phyloP scores from a whole-genome alignment of 306 rosid genomes.

The Lathyrus tuberosus region DNA sequence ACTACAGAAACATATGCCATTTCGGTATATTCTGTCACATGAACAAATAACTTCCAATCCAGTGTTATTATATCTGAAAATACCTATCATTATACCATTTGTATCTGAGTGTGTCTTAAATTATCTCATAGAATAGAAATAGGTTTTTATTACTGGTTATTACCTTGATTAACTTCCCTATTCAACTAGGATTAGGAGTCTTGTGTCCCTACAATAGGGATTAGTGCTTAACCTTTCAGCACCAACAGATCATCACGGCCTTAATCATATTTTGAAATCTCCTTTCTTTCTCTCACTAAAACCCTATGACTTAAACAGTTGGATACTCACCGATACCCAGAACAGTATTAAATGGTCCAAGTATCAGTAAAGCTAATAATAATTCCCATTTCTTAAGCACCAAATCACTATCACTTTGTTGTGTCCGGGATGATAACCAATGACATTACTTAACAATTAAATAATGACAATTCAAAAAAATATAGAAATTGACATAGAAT shows the following conservation, averaged over 20 bases:
- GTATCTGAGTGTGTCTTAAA: not conserved
- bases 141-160: not conserved
- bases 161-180: not conserved
- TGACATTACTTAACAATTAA: not conserved
- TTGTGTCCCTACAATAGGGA: not conserved
- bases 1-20: constrained; percentile 6
- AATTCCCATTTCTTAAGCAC: constrained; percentile 11
- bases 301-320: not conserved
- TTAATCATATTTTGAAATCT: not conserved
- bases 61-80: not conserved
- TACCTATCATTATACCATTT: not conserved
- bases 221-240: not conserved
- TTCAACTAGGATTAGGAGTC: not conserved
- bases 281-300: not conserved
- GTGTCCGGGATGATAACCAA: constrained; percentile 1
- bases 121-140: not conserved
- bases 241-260: not conserved
- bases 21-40: constrained; percentile 25
- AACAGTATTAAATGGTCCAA: constrained; percentile 21
- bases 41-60: constrained; percentile 11
- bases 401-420: not conserved
- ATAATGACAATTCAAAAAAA: not conserved
- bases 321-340: not conserved
- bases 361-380: constrained; percentile 4
- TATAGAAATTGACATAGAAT: not conserved